Base-by-base conservation (phyloP, 257 asterid species). In the Capsicum baccatum region DNA sequence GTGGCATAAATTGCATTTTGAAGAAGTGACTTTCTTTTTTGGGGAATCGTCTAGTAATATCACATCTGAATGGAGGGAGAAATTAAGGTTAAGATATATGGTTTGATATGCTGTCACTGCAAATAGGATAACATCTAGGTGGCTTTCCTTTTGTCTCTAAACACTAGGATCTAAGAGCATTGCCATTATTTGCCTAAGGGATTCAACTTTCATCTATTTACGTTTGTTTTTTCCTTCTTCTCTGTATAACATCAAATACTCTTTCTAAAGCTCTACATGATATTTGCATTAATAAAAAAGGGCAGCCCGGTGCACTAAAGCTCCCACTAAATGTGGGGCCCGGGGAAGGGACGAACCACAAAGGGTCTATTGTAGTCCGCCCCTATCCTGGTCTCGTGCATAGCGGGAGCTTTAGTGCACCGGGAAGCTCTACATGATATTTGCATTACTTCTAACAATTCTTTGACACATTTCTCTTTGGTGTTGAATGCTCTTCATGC, bases 401-500 rank as follows among this genome's bases (percentile, higher is more conserved):
- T 39, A 39, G 4, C 44, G 44, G 44, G 44, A 39, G 44, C 44
- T 39, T 39, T 39, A 39, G 44, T 39, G 44, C 5, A 39, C 44
- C 44, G 44, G 44, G 44, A 3, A 39, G 44, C 44, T 39, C 44
- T 4, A 39, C 44, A 39, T 39, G 44, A 39, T 39, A 39, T 55
- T 54, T 78, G 19, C 63, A 4, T 78, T 14, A 78, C 50, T 78
- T 54, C 64, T 78, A 54, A 5, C 50, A 78, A 78, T 54, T 15
- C 50, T 50, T 2, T 78, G 82, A 54, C 50, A 35, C 82, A 54
- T 15, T 78, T 78, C 66, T 33, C 26, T 33, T 54, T 78, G 82
- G 64, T 78, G 82, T 52, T 83, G 68, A 26, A 39, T 55, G 79
- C 80, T 82, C 37, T 70, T 86, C 81, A 79, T 85, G 67, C 58